A percentile compares a stretch with the other conserved stretches of the same genome.
phyloP scores from a whole-genome alignment of 208 protist species.

The Trypanosoma lewisi region DNA sequence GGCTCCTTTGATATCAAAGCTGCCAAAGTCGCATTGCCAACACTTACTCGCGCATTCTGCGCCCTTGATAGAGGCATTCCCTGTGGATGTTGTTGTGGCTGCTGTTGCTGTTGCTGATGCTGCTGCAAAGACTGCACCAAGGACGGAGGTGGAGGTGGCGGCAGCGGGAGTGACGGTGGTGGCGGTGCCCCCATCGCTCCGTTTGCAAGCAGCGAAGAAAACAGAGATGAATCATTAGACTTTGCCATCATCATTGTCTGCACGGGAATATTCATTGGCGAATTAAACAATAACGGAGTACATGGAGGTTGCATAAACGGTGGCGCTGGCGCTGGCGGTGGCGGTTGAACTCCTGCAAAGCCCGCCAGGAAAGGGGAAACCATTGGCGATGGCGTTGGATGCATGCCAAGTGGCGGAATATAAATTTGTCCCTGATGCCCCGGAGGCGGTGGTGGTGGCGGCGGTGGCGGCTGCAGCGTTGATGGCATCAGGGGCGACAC shows the following conservation, averaged over 20 bases:
- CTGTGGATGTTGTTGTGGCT: slow-evolving; percentile 13
- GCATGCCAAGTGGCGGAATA: background rate
- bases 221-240: slow-evolving; percentile 19
- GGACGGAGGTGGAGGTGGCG: background rate
- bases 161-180: slow-evolving; percentile 2
- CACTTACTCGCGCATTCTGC: slow-evolving; percentile 39
- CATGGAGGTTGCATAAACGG: slow-evolving; percentile 16
- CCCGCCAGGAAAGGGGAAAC: slow-evolving; percentile 1
- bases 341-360: slow-evolving; percentile 3
- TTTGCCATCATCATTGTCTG: slow-evolving; percentile 35
- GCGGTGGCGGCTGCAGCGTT: slow-evolving; percentile 18
- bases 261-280: slow-evolving; percentile 21
- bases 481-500: slow-evolving; percentile 20
- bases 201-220: slow-evolving; percentile 16
- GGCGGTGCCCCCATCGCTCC: slow-evolving; percentile 4
- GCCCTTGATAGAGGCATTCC: slow-evolving; percentile 14
- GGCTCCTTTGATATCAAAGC: slow-evolving; percentile 74
- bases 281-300: background rate
- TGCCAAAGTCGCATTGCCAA: slow-evolving; percentile 73
- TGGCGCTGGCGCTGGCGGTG: slow-evolving; percentile 16
- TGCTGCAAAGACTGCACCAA: background rate
- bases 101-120: background rate
- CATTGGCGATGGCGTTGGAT: slow-evolving; percentile 7
- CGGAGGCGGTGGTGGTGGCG: slow-evolving; percentile 14
- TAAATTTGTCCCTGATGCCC: background rate